Evolutionary conservation across 352 stramenopile genomes (phyloP).

Genomic region (Peronospora destructor): DNA sequence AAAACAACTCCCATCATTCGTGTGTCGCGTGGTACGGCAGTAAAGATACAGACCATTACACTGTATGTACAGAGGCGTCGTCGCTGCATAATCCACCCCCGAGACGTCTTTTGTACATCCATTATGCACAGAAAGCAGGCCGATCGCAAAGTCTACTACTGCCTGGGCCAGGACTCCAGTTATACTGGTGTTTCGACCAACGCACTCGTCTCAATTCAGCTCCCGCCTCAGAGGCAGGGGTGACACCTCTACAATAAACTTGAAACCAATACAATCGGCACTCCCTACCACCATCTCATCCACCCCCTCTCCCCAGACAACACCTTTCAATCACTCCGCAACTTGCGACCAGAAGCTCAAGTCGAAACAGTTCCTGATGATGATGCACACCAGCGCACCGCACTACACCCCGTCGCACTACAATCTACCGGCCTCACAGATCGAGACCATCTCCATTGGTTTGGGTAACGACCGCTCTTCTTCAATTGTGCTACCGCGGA

Average conservation of each 20-base stretch:
- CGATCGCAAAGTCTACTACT: too few species aligned
- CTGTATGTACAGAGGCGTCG: too few species aligned
- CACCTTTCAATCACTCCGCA: constrained; percentile 22
- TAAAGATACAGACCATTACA: too few species aligned
- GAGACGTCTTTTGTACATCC: not conserved
- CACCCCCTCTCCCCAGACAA: not conserved
- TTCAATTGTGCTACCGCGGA: constrained; percentile 45
- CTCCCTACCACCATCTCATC: not conserved
- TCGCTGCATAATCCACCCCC: too few species aligned
- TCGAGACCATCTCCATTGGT: constrained; percentile 44
- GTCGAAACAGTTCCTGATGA: constrained; percentile 15
- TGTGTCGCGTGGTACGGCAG: too few species aligned
- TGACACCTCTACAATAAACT: not conserved
- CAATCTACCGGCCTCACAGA: constrained; percentile 1
- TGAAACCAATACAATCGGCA: constrained; percentile 2
- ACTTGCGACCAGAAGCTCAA: constrained; percentile 21
- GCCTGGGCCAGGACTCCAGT: too few species aligned
- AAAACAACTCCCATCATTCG: too few species aligned
- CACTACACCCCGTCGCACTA: constrained; percentile 14
- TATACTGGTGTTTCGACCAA: not conserved
- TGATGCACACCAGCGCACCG: constrained; percentile 20
- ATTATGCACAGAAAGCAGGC: not conserved
- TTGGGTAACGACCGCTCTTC: constrained; percentile 30
- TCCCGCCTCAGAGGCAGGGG: too few species aligned
- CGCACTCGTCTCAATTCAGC: not conserved